Conservation (phyloP, 495 filamentous ascomycete species). For the Xylaria castorea region DNA sequence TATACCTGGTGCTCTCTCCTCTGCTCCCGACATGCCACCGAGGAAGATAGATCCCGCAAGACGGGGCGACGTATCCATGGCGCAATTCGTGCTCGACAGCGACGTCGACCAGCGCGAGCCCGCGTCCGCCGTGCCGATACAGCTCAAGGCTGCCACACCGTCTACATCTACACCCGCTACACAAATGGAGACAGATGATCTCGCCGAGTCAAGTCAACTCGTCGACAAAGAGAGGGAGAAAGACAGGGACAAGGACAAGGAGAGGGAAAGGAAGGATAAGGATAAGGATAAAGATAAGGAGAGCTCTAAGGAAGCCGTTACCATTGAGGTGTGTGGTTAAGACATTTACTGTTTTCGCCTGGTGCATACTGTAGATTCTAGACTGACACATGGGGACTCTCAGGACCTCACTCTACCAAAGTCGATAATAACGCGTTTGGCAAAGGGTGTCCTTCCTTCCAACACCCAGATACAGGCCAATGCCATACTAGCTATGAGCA, state of each 20-base stretch:
- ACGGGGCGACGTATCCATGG: constrained; percentile 46
- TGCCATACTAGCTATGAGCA: constrained; percentile 87
- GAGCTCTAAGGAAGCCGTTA: constrained; percentile 40
- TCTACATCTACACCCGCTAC: constrained; percentile 29
- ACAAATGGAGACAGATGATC: constrained; percentile 39
- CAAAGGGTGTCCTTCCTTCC: constrained; percentile 94
- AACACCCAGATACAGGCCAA: constrained; percentile 96
- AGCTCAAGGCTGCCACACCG: constrained; percentile 24
- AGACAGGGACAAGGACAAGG: constrained; percentile 36
- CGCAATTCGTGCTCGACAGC: constrained; percentile 49
- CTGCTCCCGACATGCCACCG: constrained; percentile 15
- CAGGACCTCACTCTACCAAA: constrained; percentile 92
- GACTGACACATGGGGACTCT: not conserved
- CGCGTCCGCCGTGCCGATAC: constrained; percentile 32
- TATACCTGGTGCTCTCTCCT: not conserved
- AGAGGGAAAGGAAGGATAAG: constrained; percentile 11
- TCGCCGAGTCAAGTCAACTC: constrained; percentile 32
- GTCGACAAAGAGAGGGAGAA: constrained; percentile 36
- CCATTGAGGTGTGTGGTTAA: constrained; percentile 49
- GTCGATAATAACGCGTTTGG: constrained; percentile 90
- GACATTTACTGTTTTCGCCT: not conserved
- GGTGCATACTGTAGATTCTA: not conserved
- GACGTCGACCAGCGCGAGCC: constrained; percentile 35
- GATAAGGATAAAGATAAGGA: constrained; percentile 26
- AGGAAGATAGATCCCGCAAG: constrained; percentile 18